Evolutionary conservation across 2,329 filamentous ascomycete species (phyloP).

Genomic region (Fusarium succisae): DNA sequence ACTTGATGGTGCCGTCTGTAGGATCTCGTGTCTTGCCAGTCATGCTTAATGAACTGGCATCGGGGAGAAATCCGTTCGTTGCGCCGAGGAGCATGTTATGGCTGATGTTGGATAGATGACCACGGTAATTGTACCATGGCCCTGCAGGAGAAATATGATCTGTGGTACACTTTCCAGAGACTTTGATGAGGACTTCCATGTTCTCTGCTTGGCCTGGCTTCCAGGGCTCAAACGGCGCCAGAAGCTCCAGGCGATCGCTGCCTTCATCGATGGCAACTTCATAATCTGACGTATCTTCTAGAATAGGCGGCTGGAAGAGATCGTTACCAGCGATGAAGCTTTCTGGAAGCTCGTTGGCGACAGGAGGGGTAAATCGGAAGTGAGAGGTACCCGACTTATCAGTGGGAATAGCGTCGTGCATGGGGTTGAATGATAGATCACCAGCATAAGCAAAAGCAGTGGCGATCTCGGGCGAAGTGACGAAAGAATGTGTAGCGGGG

Average conservation of each 20-base stretch:
- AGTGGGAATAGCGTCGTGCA: slow-evolving; percentile 75
- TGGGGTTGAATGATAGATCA: slow-evolving; percentile 92
- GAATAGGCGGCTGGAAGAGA: background rate
- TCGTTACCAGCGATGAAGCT: background rate
- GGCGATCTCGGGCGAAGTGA: slow-evolving; percentile 94
- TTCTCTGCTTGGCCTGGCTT: slow-evolving; percentile 66
- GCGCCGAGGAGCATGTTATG: slow-evolving; percentile 97
- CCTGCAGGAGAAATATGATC: slow-evolving; percentile 98
- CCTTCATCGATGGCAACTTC: slow-evolving; percentile 30
- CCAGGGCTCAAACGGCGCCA: slow-evolving; percentile 43
- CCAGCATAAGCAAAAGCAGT: slow-evolving; percentile 95
- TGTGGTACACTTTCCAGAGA: slow-evolving; percentile 95
- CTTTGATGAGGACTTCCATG: slow-evolving; percentile 81
- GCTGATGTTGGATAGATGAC: slow-evolving; percentile 95
- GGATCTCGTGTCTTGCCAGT: background rate
- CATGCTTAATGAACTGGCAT: background rate
- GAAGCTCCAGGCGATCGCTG: slow-evolving; percentile 45
- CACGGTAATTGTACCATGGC: slow-evolving; percentile 98
- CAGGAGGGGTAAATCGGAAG: background rate
- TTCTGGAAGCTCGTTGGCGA: background rate
- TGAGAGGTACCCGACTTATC: slow-evolving; percentile 59
- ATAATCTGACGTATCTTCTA: background rate
- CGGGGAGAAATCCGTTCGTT: slow-evolving; percentile 66
- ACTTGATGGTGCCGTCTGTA: slow-evolving; percentile 72
- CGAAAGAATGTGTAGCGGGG: slow-evolving; percentile 58